Evolutionary conservation across 345 rosid species (phyloP).

Genomic region (Gossypium longicalyx): DNA sequence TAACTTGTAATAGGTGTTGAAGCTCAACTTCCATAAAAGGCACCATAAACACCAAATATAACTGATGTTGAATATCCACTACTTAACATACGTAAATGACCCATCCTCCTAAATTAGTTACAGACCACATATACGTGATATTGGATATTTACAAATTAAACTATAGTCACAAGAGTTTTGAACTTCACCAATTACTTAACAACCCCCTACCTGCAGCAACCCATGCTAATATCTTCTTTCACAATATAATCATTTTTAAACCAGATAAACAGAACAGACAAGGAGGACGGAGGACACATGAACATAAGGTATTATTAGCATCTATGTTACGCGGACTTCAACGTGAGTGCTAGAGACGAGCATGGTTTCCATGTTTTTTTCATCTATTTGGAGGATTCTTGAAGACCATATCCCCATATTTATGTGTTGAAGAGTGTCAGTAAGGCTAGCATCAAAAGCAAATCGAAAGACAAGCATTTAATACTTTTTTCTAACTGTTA

Average conservation of each 20-base stretch:
- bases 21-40: neutral
- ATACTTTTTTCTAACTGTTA: neutral
- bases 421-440: neutral
- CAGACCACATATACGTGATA: neutral
- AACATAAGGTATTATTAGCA: neutral
- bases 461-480: neutral
- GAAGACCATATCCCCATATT: neutral
- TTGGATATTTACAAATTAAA: neutral
- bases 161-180: neutral
- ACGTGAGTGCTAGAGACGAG: neutral
- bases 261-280: too few relatives aligned
- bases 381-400: neutral
- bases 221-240: neutral
- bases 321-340: neutral
- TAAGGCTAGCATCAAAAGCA: too few relatives aligned
- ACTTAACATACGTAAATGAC: neutral
- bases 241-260: neutral
- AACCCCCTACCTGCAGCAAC: neutral
- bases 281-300: neutral
- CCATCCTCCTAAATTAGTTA: neutral
- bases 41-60: neutral
- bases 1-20: neutral
- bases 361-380: neutral
- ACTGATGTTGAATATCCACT: neutral
- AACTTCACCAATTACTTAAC: neutral